Evolutionary conservation across 257 asterid genomes (phyloP).

Genomic region (Nicotiana undulata): DNA sequence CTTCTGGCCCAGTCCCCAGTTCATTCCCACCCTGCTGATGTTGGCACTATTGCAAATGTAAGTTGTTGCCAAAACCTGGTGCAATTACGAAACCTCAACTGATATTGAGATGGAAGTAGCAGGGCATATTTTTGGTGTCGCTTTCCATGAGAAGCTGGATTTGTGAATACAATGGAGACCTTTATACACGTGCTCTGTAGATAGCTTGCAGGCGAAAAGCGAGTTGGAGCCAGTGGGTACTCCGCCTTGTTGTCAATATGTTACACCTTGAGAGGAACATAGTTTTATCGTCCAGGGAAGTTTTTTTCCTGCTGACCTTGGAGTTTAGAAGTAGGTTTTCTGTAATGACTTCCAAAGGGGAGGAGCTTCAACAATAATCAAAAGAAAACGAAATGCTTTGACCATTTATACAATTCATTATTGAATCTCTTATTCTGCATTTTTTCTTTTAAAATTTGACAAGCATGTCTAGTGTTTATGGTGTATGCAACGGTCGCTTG

Average conservation of each 20-base stretch:
- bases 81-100: neutral
- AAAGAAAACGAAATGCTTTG: slow-evolving; percentile 3
- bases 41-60: slow-evolving; percentile 5
- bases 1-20: slow-evolving; percentile 21
- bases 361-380: slow-evolving; percentile 6
- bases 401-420: slow-evolving; percentile 2
- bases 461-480: neutral
- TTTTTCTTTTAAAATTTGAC: neutral
- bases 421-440: neutral
- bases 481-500: neutral
- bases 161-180: neutral
- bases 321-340: slow-evolving; percentile 28
- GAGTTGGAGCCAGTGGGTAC: slow-evolving; percentile 16
- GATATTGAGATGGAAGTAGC: slow-evolving; percentile 6
- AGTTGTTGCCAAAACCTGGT: neutral
- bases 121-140: slow-evolving; percentile 1
- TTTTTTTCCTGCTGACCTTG: slow-evolving; percentile 5
- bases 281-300: slow-evolving; percentile 9
- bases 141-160: slow-evolving; percentile 2
- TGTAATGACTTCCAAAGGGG: neutral
- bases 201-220: slow-evolving; percentile 14
- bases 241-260: slow-evolving; percentile 7
- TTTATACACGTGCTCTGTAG: neutral
- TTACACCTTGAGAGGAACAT: slow-evolving; percentile 7
- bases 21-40: slow-evolving; percentile 11